These are phyloP conservation scores for Anaeromyces robustus DNA, from an alignment of 192 early-diverging fungal genomes.

Conservation along the genomic window DNA sequence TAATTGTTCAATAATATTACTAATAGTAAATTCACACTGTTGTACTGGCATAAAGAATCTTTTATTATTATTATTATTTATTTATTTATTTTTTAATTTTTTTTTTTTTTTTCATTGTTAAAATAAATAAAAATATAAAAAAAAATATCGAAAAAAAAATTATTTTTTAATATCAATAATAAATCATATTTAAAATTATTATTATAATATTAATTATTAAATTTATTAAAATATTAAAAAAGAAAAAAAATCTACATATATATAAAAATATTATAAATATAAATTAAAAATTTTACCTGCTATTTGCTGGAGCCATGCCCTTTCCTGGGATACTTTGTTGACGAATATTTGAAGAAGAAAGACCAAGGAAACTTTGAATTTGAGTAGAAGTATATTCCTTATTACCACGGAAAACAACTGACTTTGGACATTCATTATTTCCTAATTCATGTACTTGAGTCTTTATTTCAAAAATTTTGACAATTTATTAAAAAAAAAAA, in stretches of 20 bases:
- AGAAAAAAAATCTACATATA: too few species aligned
- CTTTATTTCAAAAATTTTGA: conserved; percentile 17
- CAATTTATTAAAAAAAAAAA: too few species aligned
- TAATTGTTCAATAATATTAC: conserved; percentile 84
- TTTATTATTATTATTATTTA: not conserved
- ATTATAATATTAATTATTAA: too few species aligned
- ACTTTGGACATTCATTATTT: conserved; percentile 89
- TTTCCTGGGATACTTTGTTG: not conserved
- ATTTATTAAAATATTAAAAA: too few species aligned
- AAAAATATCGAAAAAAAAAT: too few species aligned
- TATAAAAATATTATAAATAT: too few species aligned
- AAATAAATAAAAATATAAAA: too few species aligned
- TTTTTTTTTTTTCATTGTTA: too few species aligned
- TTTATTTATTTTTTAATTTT: too few species aligned
- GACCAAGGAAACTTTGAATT: conserved; percentile 93
- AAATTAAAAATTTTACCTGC: conserved; percentile 13
- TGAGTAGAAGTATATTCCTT: conserved; percentile 93
- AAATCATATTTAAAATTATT: too few species aligned
- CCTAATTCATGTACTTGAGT: conserved; percentile 94
- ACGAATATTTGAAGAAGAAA: conserved; percentile 17
- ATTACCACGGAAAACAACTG: conserved; percentile 90
- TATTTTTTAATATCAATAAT: too few species aligned
- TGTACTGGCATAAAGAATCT: conserved; percentile 83
- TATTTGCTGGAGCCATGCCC: not conserved
- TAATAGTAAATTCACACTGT: conserved; percentile 92